A percentile compares a stretch with the other conserved stretches of the same genome.
These are phyloP conservation scores for Planoprotostelium fungivorum DNA, from an alignment of 78 protist genomes.

Conservation along the genomic window DNA sequence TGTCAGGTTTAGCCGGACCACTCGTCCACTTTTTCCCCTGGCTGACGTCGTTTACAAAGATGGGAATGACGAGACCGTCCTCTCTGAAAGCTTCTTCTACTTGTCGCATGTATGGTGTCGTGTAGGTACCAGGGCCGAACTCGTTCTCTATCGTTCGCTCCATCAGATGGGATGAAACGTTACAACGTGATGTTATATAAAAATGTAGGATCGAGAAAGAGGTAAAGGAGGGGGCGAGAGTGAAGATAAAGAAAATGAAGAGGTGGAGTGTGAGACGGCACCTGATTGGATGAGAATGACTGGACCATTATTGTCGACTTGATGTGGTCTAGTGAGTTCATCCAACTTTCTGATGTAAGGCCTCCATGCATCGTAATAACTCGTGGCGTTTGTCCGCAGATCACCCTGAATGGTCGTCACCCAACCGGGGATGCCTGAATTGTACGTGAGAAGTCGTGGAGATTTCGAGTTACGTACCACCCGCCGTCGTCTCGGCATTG, in stretches of 20 bases:
- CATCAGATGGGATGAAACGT: too few relatives aligned
- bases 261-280: too few relatives aligned
- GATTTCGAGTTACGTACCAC: not conserved
- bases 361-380: not conserved
- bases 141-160: too few relatives aligned
- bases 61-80: not conserved
- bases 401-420: not conserved
- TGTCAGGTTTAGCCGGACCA: not conserved
- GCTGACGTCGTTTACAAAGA: not conserved
- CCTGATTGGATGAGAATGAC: slow-evolving; percentile 1
- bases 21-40: not conserved
- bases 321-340: not conserved
- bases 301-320: not conserved
- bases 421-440: not conserved
- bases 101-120: not conserved
- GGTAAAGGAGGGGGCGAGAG: too few relatives aligned
- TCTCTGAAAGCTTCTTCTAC: not conserved
- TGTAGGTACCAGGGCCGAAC: too few relatives aligned
- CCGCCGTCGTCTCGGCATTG: not conserved
- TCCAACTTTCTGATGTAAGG: not conserved
- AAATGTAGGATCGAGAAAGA: not conserved
- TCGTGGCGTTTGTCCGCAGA: not conserved
- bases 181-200: too few relatives aligned
- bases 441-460: not conserved
- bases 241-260: too few relatives aligned